Base-by-base conservation (phyloP, 176 grass and related monocot genomes). In the Carex myosuroides region DNA sequence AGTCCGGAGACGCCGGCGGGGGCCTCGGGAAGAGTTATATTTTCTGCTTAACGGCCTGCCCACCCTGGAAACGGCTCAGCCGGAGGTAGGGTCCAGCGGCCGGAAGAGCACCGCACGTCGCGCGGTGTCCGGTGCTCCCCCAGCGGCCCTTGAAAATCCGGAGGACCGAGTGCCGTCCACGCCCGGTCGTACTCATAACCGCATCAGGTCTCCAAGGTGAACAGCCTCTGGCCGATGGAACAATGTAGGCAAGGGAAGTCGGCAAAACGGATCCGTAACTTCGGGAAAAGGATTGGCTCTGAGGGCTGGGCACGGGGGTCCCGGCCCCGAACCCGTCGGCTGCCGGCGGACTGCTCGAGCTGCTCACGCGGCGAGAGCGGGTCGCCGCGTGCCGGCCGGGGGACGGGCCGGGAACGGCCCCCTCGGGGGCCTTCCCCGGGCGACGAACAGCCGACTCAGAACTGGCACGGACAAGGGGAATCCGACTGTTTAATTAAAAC, bases 201-300 rank as follows among this genome's bases (percentile, higher is more conserved):
- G 83, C 87, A 89, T 89, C 87, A 89, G 87, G 83, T 89, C 87
- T 88, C 87, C 86, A 84, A 88, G 86, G 86, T 84, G 86, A 84
- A 88, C 82, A 88, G 87, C 87, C 82, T 88, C 81, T 88, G 87
- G 87, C 81, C 81, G 20, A 88, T 80, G 82, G 87, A 88, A 88
- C 46, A 88, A 88, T 88, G 87, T 88, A 88, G 87, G 87, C 81
- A 88, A 84, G 87, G 81, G 70, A 88, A 88, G 87, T 84, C 81
- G 81, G 81, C 87, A 88, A 88, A 84, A 88, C 57, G 72, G 87
- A 88, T 88, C 71, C 70, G 87, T 88, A 84, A 80, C 81, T 85
- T 88, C 87, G 81, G 87, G 87, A 88, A 84, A 88, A 88, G 87
- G 87, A 88, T 88, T 88, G 87, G 87, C 87, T 88, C 87, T 88